Conservation (phyloP, 176 grass and related monocot genomes). For the Oryza longistaminata region DNA sequence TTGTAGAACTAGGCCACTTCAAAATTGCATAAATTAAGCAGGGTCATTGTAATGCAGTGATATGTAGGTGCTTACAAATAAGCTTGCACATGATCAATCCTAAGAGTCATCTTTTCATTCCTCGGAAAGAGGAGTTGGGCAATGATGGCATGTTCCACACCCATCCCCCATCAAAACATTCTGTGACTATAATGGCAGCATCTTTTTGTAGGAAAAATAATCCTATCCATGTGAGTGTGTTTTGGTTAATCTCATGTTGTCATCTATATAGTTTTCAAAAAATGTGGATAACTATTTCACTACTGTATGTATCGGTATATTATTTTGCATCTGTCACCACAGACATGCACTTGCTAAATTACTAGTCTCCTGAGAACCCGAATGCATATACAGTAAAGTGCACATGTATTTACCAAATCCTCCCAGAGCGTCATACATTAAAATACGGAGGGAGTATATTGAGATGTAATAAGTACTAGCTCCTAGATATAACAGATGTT, state of each 20-base stretch:
- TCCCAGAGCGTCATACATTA: too few species aligned
- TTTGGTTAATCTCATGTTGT: not conserved
- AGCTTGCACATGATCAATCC: not conserved
- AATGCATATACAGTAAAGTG: not conserved
- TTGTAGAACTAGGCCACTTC: not conserved
- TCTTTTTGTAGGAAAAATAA: not conserved
- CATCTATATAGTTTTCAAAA: not conserved
- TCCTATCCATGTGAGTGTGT: not conserved
- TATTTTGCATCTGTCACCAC: not conserved
- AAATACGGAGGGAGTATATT: too few species aligned
- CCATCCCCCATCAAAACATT: not conserved
- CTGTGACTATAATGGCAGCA: not conserved
- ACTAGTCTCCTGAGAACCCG: not conserved
- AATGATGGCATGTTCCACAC: not conserved
- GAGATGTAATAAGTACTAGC: too few species aligned
- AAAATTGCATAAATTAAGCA: conserved; percentile 2
- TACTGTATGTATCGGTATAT: not conserved
- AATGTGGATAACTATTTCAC: not conserved
- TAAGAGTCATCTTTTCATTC: not conserved
- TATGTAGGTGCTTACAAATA: not conserved
- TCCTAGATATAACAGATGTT: too few species aligned
- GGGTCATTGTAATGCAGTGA: not conserved
- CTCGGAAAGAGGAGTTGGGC: not conserved
- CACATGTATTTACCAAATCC: conserved; percentile 69
- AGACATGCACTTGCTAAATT: not conserved